These are phyloP conservation scores for Lachancea waltii DNA, from an alignment of 805 yeast species.

Conservation along the genomic window DNA sequence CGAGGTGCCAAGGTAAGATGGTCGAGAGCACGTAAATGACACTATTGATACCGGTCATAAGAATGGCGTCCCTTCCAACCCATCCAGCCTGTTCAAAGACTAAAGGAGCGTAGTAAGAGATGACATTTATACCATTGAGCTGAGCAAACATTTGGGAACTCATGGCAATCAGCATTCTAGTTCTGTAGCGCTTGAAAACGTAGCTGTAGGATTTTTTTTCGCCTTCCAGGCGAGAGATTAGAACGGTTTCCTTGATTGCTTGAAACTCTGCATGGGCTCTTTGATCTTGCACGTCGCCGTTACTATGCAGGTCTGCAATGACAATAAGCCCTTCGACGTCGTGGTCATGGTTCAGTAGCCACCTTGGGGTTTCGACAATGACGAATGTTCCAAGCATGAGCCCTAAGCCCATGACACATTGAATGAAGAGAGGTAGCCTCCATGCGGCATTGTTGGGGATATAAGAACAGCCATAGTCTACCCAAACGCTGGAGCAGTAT, in stretches of 20 bases:
- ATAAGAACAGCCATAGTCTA: conserved; percentile 66
- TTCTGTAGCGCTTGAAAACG: conserved; percentile 69
- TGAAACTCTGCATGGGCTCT: conserved; percentile 67
- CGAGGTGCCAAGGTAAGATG: conserved; percentile 84
- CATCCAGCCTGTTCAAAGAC: conserved; percentile 95
- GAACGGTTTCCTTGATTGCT: conserved; percentile 73
- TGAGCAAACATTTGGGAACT: conserved; percentile 90
- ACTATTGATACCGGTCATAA: conserved; percentile 82
- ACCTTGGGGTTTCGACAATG: conserved; percentile 84
- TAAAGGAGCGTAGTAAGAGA: conserved; percentile 87
- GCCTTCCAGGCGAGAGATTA: conserved; percentile 74
- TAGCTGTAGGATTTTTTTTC: conserved; percentile 61
- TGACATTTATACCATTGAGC: conserved; percentile 86
- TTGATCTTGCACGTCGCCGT: conserved; percentile 66
- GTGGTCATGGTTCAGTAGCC: conserved; percentile 78
- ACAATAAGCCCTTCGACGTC: conserved; percentile 80
- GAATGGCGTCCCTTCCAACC: conserved; percentile 78
- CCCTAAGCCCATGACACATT: conserved; percentile 64
- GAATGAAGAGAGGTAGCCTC: conserved; percentile 74
- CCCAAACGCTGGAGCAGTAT: conserved; percentile 79
- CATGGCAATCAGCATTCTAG: conserved; percentile 80
- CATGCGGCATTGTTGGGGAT: conserved; percentile 58
- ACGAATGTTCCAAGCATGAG: conserved; percentile 68
- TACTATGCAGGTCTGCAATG: conserved; percentile 74
- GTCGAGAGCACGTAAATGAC: conserved; percentile 58